These are phyloP conservation scores for Dioszegia aurantiaca DNA, from an alignment of 768 basidiomycete species.

Conservation along the genomic window DNA sequence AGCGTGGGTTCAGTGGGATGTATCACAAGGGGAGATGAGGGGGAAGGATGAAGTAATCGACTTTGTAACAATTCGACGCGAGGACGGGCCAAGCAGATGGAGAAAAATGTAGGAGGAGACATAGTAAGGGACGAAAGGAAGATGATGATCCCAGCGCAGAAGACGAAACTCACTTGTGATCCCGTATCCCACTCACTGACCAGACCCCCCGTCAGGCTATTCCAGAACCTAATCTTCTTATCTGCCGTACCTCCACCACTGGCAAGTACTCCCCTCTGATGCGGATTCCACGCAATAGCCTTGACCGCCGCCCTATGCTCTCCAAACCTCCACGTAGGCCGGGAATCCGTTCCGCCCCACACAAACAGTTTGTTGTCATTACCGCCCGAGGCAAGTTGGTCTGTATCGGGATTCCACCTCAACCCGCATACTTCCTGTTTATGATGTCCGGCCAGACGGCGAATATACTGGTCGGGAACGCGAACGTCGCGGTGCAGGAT, in stretches of 20 bases:
- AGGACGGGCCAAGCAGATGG: too few species aligned
- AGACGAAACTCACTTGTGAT: constrained; percentile 67
- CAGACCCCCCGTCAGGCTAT: constrained; percentile 79
- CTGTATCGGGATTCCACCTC: constrained; percentile 71
- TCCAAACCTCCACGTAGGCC: constrained; percentile 87
- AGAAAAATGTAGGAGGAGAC: too few species aligned
- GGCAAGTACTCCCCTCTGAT: constrained; percentile 82
- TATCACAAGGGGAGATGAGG: not conserved
- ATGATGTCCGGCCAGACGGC: constrained; percentile 57
- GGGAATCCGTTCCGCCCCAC: constrained; percentile 73
- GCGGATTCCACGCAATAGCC: constrained; percentile 97
- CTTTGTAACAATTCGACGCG: not conserved
- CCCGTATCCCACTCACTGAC: constrained; percentile 88
- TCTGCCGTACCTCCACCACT: constrained; percentile 98
- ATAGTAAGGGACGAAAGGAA: too few species aligned
- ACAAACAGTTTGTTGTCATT: constrained; percentile 99
- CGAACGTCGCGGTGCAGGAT: constrained; percentile 92
- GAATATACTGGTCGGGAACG: constrained; percentile 65
- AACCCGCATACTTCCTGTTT: constrained; percentile 94
- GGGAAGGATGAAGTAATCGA: not conserved
- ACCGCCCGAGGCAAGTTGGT: constrained; percentile 81
- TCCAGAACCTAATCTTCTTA: constrained; percentile 97
- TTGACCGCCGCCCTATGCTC: constrained; percentile 97
- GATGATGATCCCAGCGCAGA: too few species aligned
- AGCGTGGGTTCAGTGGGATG: not conserved